Evolutionary conservation across 139 green algal genomes (phyloP).

Genomic region (Yamagishiella unicocca): DNA sequence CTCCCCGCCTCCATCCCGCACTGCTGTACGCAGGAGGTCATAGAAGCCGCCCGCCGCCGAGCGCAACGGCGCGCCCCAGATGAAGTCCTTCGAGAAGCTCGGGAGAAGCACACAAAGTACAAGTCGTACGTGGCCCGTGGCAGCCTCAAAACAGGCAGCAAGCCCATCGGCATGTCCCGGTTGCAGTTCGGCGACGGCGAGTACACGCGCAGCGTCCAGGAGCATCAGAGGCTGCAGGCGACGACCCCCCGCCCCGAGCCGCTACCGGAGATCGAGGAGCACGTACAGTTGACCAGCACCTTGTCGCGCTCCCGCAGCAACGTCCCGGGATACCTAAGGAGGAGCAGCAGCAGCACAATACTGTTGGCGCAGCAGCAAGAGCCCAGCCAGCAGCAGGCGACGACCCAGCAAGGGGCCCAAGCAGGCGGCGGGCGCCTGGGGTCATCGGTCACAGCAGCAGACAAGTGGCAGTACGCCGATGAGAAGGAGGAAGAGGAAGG

Average conservation of each 20-base stretch:
- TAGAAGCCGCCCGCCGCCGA: background rate
- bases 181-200: constrained; percentile 12
- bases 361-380: no score
- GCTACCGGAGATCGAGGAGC: background rate
- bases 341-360: no score
- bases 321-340: no score
- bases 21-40: background rate
- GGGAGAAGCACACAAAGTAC: background rate
- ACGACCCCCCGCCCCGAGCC: background rate
- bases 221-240: background rate
- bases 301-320: background rate
- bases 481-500: no score
- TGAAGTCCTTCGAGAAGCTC: background rate
- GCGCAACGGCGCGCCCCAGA: background rate
- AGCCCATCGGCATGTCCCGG: background rate
- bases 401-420: no score
- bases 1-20: background rate
- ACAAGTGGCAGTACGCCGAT: no score
- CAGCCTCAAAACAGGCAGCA: no score
- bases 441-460: no score
- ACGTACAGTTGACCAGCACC: background rate
- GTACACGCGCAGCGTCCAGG: background rate
- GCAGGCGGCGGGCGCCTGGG: no score
- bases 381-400: no score
- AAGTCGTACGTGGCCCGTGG: background rate